These are phyloP conservation scores for Salicornia ramosissima DNA, from an alignment of 148 eudicot species.

Conservation along the genomic window DNA sequence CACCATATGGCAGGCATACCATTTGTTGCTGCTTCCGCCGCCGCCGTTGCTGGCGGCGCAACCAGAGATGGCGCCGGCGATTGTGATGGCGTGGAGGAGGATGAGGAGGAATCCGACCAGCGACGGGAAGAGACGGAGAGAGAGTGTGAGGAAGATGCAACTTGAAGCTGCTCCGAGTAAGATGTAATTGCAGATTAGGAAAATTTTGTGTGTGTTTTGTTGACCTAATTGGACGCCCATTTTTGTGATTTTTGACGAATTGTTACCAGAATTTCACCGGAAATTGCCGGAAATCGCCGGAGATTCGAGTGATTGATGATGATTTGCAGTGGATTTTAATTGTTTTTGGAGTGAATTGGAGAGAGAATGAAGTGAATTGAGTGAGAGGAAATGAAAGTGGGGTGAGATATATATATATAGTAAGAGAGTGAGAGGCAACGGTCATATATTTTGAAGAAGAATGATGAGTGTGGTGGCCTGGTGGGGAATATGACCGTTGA, in stretches of 20 bases:
- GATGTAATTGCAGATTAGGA: slow-evolving; percentile 29
- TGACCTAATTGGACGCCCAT: slow-evolving; percentile 23
- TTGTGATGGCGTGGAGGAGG: slow-evolving; percentile 44
- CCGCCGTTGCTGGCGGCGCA: slow-evolving; percentile 21
- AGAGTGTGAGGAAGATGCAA: slow-evolving; percentile 37
- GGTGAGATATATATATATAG: slow-evolving; percentile 3
- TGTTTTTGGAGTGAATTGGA: neutral
- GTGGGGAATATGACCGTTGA: slow-evolving; percentile 23
- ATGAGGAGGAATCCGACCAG: slow-evolving; percentile 25
- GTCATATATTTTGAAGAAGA: slow-evolving; percentile 18
- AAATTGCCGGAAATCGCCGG: no score
- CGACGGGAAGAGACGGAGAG: slow-evolving; percentile 32
- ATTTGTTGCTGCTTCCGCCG: slow-evolving; percentile 18
- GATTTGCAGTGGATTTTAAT: no score
- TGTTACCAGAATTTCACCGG: neutral
- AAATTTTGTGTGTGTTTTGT: slow-evolving; percentile 23
- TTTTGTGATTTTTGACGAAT: slow-evolving; percentile 1
- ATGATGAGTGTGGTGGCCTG: neutral
- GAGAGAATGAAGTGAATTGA: slow-evolving; percentile 1
- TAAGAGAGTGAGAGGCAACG: slow-evolving; percentile 15
- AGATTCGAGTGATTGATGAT: no score
- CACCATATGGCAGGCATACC: slow-evolving; percentile 43
- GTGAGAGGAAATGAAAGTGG: neutral
- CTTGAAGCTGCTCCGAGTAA: slow-evolving; percentile 33
- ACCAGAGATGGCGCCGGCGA: slow-evolving; percentile 40